Evolutionary conservation across 2,329 filamentous ascomycete species (phyloP), one percentile per base, ranked within the genome.

Genomic region (Cadophora gregata): DNA sequence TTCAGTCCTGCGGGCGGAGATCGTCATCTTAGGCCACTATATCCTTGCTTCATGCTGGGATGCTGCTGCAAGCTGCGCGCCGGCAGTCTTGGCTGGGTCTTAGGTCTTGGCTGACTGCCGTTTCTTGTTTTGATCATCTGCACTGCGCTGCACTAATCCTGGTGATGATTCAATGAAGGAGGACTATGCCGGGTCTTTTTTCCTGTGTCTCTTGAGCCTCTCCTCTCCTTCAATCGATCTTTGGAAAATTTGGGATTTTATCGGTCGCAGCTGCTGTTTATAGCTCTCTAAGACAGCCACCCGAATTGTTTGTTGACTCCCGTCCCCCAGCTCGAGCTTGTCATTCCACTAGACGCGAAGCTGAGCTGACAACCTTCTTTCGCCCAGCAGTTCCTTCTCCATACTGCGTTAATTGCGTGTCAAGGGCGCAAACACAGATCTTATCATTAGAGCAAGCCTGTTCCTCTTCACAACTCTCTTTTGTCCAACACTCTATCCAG

Each of bases 111-210:
- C 59, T 51, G 29, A 27, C 48, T 38, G 42, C 21, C 14, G 50
- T 62, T 47, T 62, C 59, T 62, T 62, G 59, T 62, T 62, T 62
- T 62, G 59, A 50, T 50, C 59, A 51, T 21, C n/a, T 25, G 38
- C 27, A 14, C 27, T 10, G 3, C 24, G 29, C 21, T 58, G 55
- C 55, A 58, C 55, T 58, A 58, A 38, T 16, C 42, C 38, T 31
- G n/a, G 36, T 62, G 59, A 50, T 53, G 42, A 62, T 48, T 50
- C 45, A 31, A 51, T 48, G 42, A 62, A 36, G 19, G 25, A 36
- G 24, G 24, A n/a, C 19, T 3, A 29, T 60, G 47, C 25, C 16
- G 27, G 48, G 7, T 47, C 10, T 31, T 33, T 19, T 48, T 21
- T 47, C 21, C 9, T 29, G 21, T 3, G 16, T 10, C 12, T 45